Evolutionary conservation across 2,329 filamentous ascomycete genomes (phyloP), one percentile per base, ranked within the genome.

Genomic region (Pestalotiopsis sp.): DNA sequence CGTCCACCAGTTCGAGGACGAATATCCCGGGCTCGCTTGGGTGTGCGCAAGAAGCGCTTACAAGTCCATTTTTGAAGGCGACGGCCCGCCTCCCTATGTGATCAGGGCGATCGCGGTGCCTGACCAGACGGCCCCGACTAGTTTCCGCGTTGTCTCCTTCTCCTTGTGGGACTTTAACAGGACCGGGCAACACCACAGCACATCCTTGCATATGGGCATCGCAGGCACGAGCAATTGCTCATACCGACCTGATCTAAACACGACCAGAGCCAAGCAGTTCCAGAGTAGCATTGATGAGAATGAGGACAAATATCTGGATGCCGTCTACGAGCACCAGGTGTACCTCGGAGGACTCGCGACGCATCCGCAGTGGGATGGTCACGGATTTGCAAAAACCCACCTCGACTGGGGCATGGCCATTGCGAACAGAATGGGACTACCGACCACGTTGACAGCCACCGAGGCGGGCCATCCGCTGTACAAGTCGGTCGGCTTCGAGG

Each of bases 331-430:
- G 17, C 55, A 38, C 11, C 52, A 66, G 30, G 52, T 66, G 0
- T 66, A 66, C n/a, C 35, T 66, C 4, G 52, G 10, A 9, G 22
- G 26, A 9, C 52, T 66, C 7, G 64, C 64, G 55, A 66, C 64
- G 6, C 64, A 66, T 35, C 64, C 64, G 6, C 24, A 66, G n/a
- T 66, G 64, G 64, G 64, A 66, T 35, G 64, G 64, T 9, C 57
- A 48, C 44, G 64, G 64, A 10, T 66, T 66, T 44, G 64, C 52
- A 24, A 55, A 55, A n/a, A 14, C 9, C 20, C 64, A 66, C 20
- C 64, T 66, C 3, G 52, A 48, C 30, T 66, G 64, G 64, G 64
- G 64, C 3, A 58, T 66, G 52, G 64, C 24, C 4, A 17, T 66
- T 14, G 64, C 64, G 7, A 55, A 66, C 11, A 48, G 9, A 3